Evolutionary conservation across 192 early-diverging fungal genomes (phyloP).

Genomic region (Haplosporangium gracile): DNA sequence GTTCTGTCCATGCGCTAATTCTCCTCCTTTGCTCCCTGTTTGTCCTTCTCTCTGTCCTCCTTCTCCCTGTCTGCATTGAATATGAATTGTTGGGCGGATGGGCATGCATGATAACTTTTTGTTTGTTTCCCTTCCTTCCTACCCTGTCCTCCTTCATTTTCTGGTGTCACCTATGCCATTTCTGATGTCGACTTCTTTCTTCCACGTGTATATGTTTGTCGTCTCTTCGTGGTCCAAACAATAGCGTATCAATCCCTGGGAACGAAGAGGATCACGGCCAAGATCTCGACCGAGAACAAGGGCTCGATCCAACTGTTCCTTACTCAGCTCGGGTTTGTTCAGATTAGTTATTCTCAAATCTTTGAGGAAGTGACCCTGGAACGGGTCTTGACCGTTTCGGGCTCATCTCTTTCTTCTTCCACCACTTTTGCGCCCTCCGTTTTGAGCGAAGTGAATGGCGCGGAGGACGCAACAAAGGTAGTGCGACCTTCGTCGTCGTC

Average conservation of each 20-base stretch:
- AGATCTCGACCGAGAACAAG: constrained; percentile 75
- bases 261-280: constrained; percentile 69
- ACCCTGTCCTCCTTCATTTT: neutral
- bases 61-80: too few species aligned
- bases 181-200: neutral
- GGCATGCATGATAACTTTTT: neutral
- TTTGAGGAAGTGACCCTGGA: constrained; percentile 81
- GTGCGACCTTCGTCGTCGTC: neutral
- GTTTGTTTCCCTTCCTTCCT: neutral
- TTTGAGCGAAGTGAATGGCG: neutral
- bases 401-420: neutral
- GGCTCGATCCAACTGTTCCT: constrained; percentile 72
- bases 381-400: neutral
- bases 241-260: constrained; percentile 59
- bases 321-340: constrained; percentile 68
- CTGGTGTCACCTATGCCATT: neutral
- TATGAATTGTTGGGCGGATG: neutral
- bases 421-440: neutral
- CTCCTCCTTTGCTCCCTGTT: too few species aligned
- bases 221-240: too few species aligned
- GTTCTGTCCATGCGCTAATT: neutral
- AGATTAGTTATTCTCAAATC: constrained; percentile 63
- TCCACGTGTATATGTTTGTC: neutral
- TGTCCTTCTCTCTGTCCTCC: too few species aligned
- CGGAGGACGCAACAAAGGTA: neutral